These are phyloP conservation scores for Diplodia mutila DNA, from an alignment of 2,329 filamentous ascomycete genomes.

Conservation along the genomic window DNA sequence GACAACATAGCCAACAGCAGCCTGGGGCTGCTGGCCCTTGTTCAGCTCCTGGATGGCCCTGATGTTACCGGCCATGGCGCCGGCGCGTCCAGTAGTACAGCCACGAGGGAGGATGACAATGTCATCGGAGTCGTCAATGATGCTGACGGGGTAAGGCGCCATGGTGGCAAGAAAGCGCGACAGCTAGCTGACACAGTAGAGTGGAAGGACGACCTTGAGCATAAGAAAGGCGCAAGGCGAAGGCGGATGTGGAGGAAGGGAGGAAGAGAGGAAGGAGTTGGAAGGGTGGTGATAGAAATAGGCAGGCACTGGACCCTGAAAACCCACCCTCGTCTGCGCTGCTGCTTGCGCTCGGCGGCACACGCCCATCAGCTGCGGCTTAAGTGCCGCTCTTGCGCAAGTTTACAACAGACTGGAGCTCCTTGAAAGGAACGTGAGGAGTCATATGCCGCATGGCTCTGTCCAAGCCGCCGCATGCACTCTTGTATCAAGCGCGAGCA, in stretches of 20 bases:
- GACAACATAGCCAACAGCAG: no score
- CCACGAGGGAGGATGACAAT: background rate
- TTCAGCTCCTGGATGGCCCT: background rate
- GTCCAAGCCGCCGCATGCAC: background rate
- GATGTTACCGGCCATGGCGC: background rate
- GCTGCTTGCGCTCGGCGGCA: background rate
- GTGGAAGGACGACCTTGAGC: no score
- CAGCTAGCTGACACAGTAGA: no score
- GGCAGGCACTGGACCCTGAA: constrained; percentile 1
- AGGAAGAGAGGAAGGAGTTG: background rate
- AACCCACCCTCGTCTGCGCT: background rate
- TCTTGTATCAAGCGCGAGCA: background rate
- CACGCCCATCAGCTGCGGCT: background rate
- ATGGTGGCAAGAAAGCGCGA: background rate
- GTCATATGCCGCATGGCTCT: background rate
- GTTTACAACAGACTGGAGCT: background rate
- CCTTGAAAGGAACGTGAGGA: background rate
- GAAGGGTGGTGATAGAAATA: background rate
- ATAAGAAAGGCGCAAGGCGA: background rate
- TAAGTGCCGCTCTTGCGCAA: background rate
- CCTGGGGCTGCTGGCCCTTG: background rate
- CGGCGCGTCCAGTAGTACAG: background rate
- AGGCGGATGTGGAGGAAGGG: background rate
- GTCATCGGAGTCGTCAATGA: background rate
- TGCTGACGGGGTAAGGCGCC: background rate